Conservation (phyloP, 805 yeast species). For the Ogataea thermomethanolica region DNA sequence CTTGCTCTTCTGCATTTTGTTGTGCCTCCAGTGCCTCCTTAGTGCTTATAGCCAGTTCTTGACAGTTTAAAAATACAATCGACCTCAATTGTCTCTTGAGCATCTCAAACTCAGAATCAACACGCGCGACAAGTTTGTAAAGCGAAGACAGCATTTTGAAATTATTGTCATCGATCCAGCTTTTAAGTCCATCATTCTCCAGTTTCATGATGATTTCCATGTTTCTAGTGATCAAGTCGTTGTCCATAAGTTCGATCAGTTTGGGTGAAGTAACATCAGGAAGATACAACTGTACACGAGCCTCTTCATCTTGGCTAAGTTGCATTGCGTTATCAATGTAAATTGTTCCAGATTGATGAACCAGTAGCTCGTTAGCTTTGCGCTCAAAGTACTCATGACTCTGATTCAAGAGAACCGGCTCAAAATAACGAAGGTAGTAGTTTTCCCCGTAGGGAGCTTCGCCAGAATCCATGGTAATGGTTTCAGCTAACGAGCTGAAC, state of each 20-base stretch:
- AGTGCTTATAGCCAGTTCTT: constrained; percentile 30
- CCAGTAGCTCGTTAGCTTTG: constrained; percentile 43
- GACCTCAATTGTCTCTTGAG: constrained; percentile 47
- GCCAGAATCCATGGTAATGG: constrained; percentile 13
- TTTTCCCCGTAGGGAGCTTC: constrained; percentile 46
- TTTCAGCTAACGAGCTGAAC: constrained; percentile 62
- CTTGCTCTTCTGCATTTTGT: constrained; percentile 21
- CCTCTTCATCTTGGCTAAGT: constrained; percentile 61
- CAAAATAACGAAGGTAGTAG: constrained; percentile 62
- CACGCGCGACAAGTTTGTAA: constrained; percentile 49
- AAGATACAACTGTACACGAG: constrained; percentile 49
- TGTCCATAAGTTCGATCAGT: constrained; percentile 53
- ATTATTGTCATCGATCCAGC: constrained; percentile 51
- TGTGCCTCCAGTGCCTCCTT: constrained; percentile 21
- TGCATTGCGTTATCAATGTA: constrained; percentile 51
- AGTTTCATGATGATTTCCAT: constrained; percentile 52
- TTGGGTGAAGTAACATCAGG: constrained; percentile 54
- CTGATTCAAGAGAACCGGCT: constrained; percentile 54
- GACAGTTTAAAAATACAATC: constrained; percentile 47
- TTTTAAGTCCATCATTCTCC: constrained; percentile 53
- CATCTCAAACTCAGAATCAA: constrained; percentile 49
- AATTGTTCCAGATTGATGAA: constrained; percentile 45
- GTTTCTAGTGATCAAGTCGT: constrained; percentile 52
- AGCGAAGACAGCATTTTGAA: constrained; percentile 42
- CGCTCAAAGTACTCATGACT: constrained; percentile 54